Evolutionary conservation across 345 rosid genomes (phyloP).

Genomic region (Citropsis articulata): DNA sequence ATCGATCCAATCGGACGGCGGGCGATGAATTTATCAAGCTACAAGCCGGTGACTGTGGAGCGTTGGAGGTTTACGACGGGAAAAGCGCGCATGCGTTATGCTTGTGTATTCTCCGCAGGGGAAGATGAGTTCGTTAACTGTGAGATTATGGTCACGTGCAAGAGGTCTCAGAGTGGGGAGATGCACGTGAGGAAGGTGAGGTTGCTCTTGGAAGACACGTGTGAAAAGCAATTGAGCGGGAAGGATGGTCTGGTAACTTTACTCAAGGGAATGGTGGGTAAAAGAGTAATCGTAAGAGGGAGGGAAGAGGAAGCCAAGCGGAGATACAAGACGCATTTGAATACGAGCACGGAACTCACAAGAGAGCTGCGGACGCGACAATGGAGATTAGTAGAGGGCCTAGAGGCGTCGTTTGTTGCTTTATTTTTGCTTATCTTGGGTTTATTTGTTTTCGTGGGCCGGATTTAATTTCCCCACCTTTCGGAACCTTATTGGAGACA

Average conservation of each 20-base stretch:
- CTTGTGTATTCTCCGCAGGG: conserved; percentile 25
- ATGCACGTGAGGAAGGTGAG: conserved; percentile 73
- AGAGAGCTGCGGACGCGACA: too few relatives aligned
- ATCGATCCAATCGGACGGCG: conserved; percentile 52
- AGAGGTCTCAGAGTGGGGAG: conserved; percentile 35
- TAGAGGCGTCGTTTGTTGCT: too few relatives aligned
- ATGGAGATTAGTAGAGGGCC: too few relatives aligned
- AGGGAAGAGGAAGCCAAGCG: conserved; percentile 33
- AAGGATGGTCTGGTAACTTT: conserved; percentile 57
- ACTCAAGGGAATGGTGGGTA: conserved; percentile 41
- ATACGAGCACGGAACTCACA: conserved; percentile 30
- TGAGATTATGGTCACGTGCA: conserved; percentile 56
- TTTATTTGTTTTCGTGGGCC: too few relatives aligned
- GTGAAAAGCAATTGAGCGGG: conserved; percentile 60
- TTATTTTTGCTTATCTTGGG: too few relatives aligned
- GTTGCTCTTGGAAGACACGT: conserved; percentile 62
- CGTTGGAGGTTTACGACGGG: conserved; percentile 66
- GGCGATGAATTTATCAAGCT: conserved; percentile 64
- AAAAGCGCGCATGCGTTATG: conserved; percentile 55
- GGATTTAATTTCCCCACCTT: too few relatives aligned
- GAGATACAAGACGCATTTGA: conserved; percentile 37
- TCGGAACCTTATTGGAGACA: too few relatives aligned
- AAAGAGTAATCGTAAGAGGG: conserved; percentile 33
- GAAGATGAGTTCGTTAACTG: conserved; percentile 36
- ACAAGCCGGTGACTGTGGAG: conserved; percentile 56